Evolutionary conservation across 2,329 filamentous ascomycete species (phyloP), one percentile per base, ranked within the genome.

Genomic region (Penicillium sp.): DNA sequence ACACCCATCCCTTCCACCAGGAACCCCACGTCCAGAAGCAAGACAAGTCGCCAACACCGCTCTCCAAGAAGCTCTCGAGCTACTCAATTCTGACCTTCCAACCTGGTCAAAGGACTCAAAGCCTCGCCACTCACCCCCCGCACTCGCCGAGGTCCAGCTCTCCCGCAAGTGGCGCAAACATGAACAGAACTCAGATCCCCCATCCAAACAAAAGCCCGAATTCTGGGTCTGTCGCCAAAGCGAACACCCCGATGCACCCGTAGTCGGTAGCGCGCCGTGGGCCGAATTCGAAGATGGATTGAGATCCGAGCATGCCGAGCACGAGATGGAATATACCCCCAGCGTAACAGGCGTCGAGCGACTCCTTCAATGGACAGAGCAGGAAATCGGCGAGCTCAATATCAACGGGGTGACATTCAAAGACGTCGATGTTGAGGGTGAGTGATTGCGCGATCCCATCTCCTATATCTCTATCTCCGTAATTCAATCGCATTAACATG

Each of bases 141-240:
- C 71, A 14, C 57, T 51, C 13, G 66, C 71, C 18, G 63, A 65
- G 29, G 66, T 75, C 31, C 58, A 68, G 21, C 60, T 75, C 10
- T 64, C 62, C 4, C 56, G 50, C 13, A 40, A 55, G 19, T 59
- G 59, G 56, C 55, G 61, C 42, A 56, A 43, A 52, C 52, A 16
- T 21, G 47, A 31, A 36, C 23, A n/a, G 28, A 10, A 5, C 4
- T 50, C 37, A n/a, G 40, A 42, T 13, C n/a, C 21, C 14, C 13
- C n/a, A 42, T 14, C 14, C 7, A 44, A 36, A 2, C 36, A 26
- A 14, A 47, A 51, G 14, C 57, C 61, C 14, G 74, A 77, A 42
- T 69, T 71, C 61, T 78, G 75, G 75, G 68, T 72, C 24, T 75
- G 71, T 46, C 71, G 75, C n/a, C 67, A 67, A 39, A 77, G 72